Base-by-base conservation (phyloP, 2,329 filamentous ascomycete genomes). In the Cordyceps militaris region DNA sequence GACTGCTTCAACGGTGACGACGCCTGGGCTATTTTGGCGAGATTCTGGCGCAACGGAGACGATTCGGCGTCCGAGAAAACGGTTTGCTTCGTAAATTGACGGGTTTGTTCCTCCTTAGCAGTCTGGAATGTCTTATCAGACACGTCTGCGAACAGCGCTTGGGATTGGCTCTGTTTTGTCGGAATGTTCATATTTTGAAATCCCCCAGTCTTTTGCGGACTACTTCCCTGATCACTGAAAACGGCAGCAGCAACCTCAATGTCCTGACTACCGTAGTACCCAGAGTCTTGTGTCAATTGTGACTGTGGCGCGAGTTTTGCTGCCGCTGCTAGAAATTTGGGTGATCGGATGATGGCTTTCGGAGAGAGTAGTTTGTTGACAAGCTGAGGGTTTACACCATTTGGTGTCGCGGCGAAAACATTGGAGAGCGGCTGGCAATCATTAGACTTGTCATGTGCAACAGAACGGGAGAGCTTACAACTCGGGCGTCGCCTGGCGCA, bases 211-310 rank as follows among this genome's bases (percentile, higher is more conserved):
- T 48, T 49, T 28, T 53, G 58, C 10, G 53, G 49, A 23, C 42
- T 34, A 26, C 60, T 63, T 14, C 65, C 63, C 3, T 56, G 47
- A 14, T 64, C 57, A 21, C 28, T 36, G 13, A 38, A 44, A 5
- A 64, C 59, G 32, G 66, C 63, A 5, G 64, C 62, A 16, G 64
- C 61, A 11, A 64, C 61, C 11, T 69, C 69, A 11, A 72, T 60
- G 38, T 75, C 72, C 63, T 86, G 83, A 64, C 85, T 87, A 48
- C 85, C 87, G 72, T 88, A 84, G 65, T 89, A 90, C 28, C 87
- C 87, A 34, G 87, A 90, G 64, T 90, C 87, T 36, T 72, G 70
- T 2, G 63, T 65, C 38, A 60, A 63, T 13, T 63, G 61, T 24
- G 63, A 63, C n/a, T 63, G 61, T 8, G 60, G 61, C 9, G 58